Base-by-base conservation (phyloP, 371 early-diverging fungal species). In the Mortierella sp. region DNA sequence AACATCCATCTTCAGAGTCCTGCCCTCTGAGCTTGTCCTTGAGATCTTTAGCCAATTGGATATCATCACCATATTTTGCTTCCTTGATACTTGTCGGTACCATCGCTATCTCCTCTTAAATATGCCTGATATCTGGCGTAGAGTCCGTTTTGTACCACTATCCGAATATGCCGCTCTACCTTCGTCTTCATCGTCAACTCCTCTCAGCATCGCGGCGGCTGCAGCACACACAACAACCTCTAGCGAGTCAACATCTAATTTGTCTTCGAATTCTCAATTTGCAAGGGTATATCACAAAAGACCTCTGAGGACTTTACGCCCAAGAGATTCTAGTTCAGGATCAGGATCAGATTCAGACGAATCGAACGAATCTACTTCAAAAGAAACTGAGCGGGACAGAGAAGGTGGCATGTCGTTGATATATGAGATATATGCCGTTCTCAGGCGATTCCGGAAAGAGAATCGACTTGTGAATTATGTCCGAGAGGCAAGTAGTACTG, bases 71-170 rank as follows among this genome's bases (percentile, higher is more conserved):
- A 69, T 80, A 57, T 80, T 80, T 37, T 68, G 75, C 8, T 80
- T 80, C 59, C 68, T 80, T 28, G 80, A 80, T 43, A 80, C 80
- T 11, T 80, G 80, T 22, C 63, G 75, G 1, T 75, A 72, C 51
- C 80, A 80, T 37, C 72, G 80, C 3, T 65, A 71, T 55, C 68
- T 80, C n/a, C 72, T 80, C n/a, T 52, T 80, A 30, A 67, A 68
- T 37, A 22, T 80, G 52, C 80, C 80, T 20, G 80, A 58, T 24
- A 54, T 74, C 37, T 80, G 80, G 80, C 64, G 59, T 2, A 64
- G 37, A 22, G 62, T 80, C 9, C 75, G 75, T 3, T 75, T 80
- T 37, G 49, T 80, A 5, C 80, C 80, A 3, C 28, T 80, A 1
- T 70, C 75, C 3, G 80, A 80, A 39, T 75, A 72, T 28, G 39